phyloP scores from a whole-genome alignment of 495 filamentous ascomycete species.

The Beverwykella pulmonaria region DNA sequence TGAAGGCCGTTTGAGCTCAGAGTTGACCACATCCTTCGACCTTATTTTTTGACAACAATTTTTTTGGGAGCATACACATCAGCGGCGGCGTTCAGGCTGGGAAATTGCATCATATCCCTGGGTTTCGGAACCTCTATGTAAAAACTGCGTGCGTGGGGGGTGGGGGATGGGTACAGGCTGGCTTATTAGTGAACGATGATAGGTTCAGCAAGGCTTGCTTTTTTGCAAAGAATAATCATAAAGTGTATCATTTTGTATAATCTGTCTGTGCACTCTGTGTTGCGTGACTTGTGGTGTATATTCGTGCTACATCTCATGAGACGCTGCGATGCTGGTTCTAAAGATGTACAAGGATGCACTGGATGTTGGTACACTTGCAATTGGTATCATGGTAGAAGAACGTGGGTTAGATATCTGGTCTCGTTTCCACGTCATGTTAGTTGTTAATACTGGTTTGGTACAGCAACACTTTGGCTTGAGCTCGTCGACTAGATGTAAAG shows the following conservation, averaged over 20 bases:
- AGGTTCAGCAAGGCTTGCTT: neutral
- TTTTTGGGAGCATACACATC: neutral
- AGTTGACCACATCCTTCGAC: neutral
- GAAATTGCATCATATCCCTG: conserved; percentile 12
- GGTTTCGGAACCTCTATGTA: neutral
- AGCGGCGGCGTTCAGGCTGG: conserved; percentile 3
- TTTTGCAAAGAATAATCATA: neutral
- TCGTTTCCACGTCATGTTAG: too few relatives aligned
- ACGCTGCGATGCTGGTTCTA: too few relatives aligned
- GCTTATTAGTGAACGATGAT: neutral
- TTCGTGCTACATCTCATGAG: too few relatives aligned
- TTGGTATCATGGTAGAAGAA: too few relatives aligned
- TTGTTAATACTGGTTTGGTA: too few relatives aligned
- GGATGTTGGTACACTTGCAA: too few relatives aligned
- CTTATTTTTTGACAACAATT: neutral
- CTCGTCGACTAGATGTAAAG: too few relatives aligned
- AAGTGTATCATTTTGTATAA: neutral
- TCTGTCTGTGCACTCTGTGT: too few relatives aligned
- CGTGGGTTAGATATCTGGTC: too few relatives aligned
- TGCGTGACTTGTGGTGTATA: too few relatives aligned
- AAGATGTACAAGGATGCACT: too few relatives aligned
- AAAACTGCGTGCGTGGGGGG: neutral
- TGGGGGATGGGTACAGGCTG: neutral
- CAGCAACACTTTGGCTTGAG: too few relatives aligned
- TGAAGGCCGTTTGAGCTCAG: neutral